Evolutionary conservation across 441 rosid species (phyloP).

Genomic region (Adansonia rubrostipa): DNA sequence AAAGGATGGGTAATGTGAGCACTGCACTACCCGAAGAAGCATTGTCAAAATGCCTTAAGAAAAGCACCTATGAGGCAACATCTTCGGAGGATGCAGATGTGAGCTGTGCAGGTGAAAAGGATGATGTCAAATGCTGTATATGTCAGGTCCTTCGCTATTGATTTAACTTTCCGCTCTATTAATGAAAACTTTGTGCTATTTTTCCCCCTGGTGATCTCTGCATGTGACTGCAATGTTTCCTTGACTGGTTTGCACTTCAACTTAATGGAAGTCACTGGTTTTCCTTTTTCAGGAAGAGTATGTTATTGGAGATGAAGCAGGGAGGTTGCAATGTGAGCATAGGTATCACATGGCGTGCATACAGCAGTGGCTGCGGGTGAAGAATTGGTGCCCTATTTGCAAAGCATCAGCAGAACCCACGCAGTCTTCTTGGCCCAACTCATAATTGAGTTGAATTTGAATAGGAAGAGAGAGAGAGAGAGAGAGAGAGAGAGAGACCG

Average conservation of each 20-base stretch:
- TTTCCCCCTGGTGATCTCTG: background rate
- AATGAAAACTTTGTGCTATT: background rate
- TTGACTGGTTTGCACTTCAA: slow-evolving; percentile 2
- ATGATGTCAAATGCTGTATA: slow-evolving; percentile 79
- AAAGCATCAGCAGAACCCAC: slow-evolving; percentile 65
- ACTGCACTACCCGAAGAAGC: slow-evolving; percentile 90
- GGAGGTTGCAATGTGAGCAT: slow-evolving; percentile 79
- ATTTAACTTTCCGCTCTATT: background rate
- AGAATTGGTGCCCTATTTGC: slow-evolving; percentile 97
- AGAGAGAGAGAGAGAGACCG: slow-evolving; percentile 20
- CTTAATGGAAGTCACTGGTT: background rate
- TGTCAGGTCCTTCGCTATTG: slow-evolving; percentile 66
- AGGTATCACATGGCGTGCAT: slow-evolving; percentile 70
- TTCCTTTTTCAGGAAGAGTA: slow-evolving; percentile 74
- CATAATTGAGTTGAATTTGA: background rate
- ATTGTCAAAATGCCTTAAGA: slow-evolving; percentile 63
- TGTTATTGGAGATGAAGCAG: slow-evolving; percentile 70
- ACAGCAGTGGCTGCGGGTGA: slow-evolving; percentile 82
- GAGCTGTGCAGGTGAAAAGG: slow-evolving; percentile 36
- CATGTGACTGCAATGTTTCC: background rate
- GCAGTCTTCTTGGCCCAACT: slow-evolving; percentile 27
- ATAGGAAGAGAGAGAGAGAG: slow-evolving; percentile 21
- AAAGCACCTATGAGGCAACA: slow-evolving; percentile 49
- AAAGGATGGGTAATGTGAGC: slow-evolving; percentile 92
- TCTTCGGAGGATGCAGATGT: slow-evolving; percentile 36